These are phyloP conservation scores for Fusarium tanahbumbuense DNA, from an alignment of 2,329 filamentous ascomycete species.

Conservation along the genomic window DNA sequence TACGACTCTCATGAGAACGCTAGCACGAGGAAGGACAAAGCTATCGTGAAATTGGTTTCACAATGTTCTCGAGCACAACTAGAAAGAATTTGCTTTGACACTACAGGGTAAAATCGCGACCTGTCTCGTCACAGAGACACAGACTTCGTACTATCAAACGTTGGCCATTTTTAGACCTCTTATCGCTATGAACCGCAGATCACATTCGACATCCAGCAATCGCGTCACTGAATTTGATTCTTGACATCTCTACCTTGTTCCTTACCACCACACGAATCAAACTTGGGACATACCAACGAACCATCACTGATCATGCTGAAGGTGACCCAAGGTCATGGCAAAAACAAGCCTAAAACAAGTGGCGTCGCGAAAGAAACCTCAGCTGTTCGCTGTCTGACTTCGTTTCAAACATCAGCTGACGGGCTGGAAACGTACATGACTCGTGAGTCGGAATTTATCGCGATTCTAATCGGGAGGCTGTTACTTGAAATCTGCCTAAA, in stretches of 20 bases:
- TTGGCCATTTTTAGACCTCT: background rate
- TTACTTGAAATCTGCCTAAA: background rate
- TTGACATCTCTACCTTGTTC: background rate
- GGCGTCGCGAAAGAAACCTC: conserved; percentile 4
- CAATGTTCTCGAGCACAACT: background rate
- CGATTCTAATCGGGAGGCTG: accelerated
- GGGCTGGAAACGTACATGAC: background rate
- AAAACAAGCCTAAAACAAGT: background rate
- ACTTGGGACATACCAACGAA: background rate
- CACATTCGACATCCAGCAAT: background rate
- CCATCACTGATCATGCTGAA: background rate
- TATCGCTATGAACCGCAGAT: background rate
- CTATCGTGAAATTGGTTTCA: background rate
- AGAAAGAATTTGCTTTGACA: background rate
- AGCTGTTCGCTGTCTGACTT: background rate
- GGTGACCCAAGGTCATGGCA: background rate
- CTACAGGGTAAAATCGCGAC: background rate
- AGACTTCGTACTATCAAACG: background rate
- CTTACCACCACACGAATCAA: background rate
- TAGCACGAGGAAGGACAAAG: background rate
- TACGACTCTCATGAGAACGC: accelerated
- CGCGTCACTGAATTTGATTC: too few species aligned
- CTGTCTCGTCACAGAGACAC: background rate
- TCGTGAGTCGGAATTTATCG: background rate
- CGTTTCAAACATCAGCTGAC: conserved; percentile 2